Percentiles rank a stretch among this genome's conserved stretches.
These are phyloP conservation scores for Paecilomyces sp. DNA, from an alignment of 2,329 filamentous ascomycete species.

Conservation along the genomic window DNA sequence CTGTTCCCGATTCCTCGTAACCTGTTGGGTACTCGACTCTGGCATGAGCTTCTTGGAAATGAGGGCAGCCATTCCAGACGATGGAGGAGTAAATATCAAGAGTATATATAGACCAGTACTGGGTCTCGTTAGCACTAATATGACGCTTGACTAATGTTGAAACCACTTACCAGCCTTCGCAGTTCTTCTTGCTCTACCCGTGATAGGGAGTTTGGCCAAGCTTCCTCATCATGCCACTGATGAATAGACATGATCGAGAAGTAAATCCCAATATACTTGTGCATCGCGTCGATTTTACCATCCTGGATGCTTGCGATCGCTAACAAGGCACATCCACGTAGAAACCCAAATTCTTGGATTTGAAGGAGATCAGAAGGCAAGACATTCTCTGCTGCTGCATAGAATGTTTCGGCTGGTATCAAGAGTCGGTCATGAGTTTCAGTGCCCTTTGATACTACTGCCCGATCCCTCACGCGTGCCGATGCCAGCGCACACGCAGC, in stretches of 20 bases:
- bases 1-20: conserved; percentile 13
- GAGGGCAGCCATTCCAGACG: conserved; percentile 44
- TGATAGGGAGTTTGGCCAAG: conserved; percentile 43
- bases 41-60: conserved; percentile 39
- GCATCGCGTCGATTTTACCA: conserved; percentile 43
- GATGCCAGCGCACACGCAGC: conserved; percentile 45
- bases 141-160: too few relatives aligned
- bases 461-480: conserved; percentile 43
- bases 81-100: conserved; percentile 49
- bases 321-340: conserved; percentile 43
- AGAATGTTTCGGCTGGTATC: conserved; percentile 36
- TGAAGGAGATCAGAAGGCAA: conserved; percentile 30
- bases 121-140: background rate
- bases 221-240: conserved; percentile 46
- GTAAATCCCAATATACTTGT: conserved; percentile 46
- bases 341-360: conserved; percentile 24
- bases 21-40: conserved; percentile 42
- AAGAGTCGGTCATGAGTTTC: conserved; percentile 20
- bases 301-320: conserved; percentile 47
- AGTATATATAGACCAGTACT: conserved; percentile 53
- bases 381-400: conserved; percentile 35
- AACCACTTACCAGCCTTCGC: conserved; percentile 34
- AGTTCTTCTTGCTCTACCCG: conserved; percentile 44
- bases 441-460: conserved; percentile 29
- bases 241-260: conserved; percentile 44